Percentiles rank a stretch among this genome's conserved stretches.
phyloP scores from a whole-genome alignment of 805 yeast species.

The Starmera pachycereana region DNA sequence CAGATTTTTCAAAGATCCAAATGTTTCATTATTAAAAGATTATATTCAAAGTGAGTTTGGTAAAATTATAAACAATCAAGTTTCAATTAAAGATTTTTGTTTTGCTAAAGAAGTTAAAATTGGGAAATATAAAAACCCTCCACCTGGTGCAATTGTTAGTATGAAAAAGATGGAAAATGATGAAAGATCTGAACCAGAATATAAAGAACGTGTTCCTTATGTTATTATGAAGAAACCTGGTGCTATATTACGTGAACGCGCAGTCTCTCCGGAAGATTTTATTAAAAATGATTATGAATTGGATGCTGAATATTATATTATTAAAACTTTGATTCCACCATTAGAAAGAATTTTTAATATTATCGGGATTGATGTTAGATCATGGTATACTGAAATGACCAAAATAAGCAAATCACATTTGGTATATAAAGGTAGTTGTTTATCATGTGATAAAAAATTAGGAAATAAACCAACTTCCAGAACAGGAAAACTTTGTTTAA shows the following conservation, averaged over 20 bases:
- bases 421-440: slow-evolving; percentile 22
- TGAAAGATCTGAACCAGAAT: slow-evolving; percentile 73
- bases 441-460: slow-evolving; percentile 10
- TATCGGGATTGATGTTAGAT: slow-evolving; percentile 67
- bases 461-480: slow-evolving; percentile 1
- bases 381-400: slow-evolving; percentile 73
- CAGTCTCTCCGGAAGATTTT: slow-evolving; percentile 69
- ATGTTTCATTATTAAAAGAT: slow-evolving; percentile 57
- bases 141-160: slow-evolving; percentile 90
- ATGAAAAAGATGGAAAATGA: slow-evolving; percentile 52
- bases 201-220: slow-evolving; percentile 80
- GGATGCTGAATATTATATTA: slow-evolving; percentile 81
- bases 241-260: slow-evolving; percentile 60
- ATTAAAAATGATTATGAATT: slow-evolving; percentile 37
- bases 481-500: slow-evolving; percentile 21
- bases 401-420: slow-evolving; percentile 14
- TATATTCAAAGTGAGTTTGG: slow-evolving; percentile 59
- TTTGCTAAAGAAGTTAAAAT: slow-evolving; percentile 84
- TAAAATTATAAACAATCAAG: slow-evolving; percentile 51
- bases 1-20: slow-evolving; percentile 59
- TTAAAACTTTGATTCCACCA: slow-evolving; percentile 81
- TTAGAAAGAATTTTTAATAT: slow-evolving; percentile 73
- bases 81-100: slow-evolving; percentile 73
- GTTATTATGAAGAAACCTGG: slow-evolving; percentile 58
- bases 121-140: slow-evolving; percentile 77